These are phyloP conservation scores for Wickerhamiella sorbophila DNA, from an alignment of 805 yeast species.

Conservation along the genomic window DNA sequence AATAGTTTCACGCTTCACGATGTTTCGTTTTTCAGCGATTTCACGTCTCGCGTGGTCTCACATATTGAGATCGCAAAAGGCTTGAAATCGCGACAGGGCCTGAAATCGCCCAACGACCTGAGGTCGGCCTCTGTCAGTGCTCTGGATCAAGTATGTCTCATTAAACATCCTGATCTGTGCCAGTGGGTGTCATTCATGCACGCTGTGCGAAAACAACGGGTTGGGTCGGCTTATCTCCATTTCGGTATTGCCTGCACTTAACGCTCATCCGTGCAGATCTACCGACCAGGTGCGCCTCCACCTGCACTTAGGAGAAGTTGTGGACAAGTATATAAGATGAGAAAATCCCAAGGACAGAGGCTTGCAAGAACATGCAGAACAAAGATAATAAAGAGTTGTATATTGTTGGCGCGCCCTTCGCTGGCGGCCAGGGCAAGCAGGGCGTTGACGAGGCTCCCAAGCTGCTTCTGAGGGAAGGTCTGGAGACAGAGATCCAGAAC, in stretches of 20 bases:
- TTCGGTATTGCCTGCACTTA: conserved; percentile 6
- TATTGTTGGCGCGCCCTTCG: conserved; percentile 77
- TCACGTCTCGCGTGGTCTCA: too few relatives aligned
- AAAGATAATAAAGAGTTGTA: conserved; percentile 6
- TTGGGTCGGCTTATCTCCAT: too few relatives aligned
- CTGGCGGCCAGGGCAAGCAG: conserved; percentile 87
- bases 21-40: too few relatives aligned
- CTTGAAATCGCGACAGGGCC: too few relatives aligned
- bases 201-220: too few relatives aligned
- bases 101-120: too few relatives aligned
- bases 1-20: background rate
- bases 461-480: conserved; percentile 57
- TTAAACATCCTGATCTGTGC: too few relatives aligned
- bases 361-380: background rate
- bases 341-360: background rate
- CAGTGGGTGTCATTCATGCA: too few relatives aligned
- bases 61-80: too few relatives aligned
- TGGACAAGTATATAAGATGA: conserved; percentile 3
- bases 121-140: too few relatives aligned
- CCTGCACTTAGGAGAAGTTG: conserved; percentile 5
- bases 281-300: background rate
- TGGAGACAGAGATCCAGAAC: conserved; percentile 42
- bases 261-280: background rate
- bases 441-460: conserved; percentile 96
- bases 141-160: too few relatives aligned